phyloP scores from a whole-genome alignment of 2,329 filamentous ascomycete genomes.

The Chrysoporthe cubensis region DNA sequence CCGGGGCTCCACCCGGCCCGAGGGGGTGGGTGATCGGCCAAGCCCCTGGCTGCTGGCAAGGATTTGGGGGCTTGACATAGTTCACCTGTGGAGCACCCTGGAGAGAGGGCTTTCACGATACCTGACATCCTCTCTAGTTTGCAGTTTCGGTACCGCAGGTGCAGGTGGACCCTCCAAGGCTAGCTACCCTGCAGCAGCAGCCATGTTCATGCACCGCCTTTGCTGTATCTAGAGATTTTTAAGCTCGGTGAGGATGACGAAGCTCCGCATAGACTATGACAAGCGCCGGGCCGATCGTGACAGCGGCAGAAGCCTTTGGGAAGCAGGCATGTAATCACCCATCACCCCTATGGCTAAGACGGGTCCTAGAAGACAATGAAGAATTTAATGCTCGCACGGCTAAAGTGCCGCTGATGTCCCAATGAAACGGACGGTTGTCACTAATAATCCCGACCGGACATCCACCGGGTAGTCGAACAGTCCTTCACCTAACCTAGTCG shows the following conservation, averaged over 20 bases:
- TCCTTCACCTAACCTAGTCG: neutral
- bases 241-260: neutral
- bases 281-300: neutral
- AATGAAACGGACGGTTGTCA: neutral
- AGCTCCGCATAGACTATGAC: neutral
- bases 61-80: neutral
- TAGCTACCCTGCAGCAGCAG: neutral
- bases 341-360: neutral
- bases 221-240: neutral
- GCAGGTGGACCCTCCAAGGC: neutral
- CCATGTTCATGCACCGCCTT: neutral
- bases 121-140: neutral
- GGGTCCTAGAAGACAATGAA: neutral
- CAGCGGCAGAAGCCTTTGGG: neutral
- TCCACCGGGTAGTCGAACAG: neutral
- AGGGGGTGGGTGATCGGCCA: slow-evolving; percentile 7
- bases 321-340: neutral
- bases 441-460: neutral
- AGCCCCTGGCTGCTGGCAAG: slow-evolving; percentile 1
- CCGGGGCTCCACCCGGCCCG: slow-evolving; percentile 4
- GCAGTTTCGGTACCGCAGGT: slow-evolving; percentile 1
- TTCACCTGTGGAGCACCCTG: neutral
- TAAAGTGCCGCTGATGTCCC: neutral
- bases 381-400: neutral
- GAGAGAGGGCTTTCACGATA: neutral